These are phyloP conservation scores for Aspergillus homomorphus DNA, from an alignment of 495 filamentous ascomycete genomes.

Conservation along the genomic window DNA sequence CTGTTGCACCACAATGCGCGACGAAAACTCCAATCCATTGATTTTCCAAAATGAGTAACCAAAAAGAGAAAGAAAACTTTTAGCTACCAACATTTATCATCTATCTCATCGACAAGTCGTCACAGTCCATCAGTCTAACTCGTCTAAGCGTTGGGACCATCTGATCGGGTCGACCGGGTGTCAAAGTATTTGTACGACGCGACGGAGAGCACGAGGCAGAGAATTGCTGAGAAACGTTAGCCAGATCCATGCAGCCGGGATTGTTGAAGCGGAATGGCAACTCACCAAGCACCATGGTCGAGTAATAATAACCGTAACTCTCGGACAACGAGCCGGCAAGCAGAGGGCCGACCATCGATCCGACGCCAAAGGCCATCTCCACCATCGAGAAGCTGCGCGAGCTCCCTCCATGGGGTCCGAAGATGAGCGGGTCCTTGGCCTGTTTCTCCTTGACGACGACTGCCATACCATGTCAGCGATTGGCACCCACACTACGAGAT, in stretches of 20 bases:
- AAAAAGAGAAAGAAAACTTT: not conserved
- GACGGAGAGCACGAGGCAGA: not conserved
- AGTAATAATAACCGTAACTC: slow-evolving; percentile 27
- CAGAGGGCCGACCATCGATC: slow-evolving; percentile 34
- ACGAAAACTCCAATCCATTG: no score
- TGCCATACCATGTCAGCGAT: slow-evolving; percentile 10
- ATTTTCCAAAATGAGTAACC: no score
- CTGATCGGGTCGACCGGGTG: not conserved
- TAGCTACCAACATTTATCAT: not conserved
- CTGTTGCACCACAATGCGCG: no score
- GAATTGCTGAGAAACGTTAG: not conserved
- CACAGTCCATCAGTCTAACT: no score
- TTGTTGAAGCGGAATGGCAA: not conserved
- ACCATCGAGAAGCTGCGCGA: slow-evolving; percentile 36
- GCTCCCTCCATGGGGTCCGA: slow-evolving; percentile 32
- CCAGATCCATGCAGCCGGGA: no score
- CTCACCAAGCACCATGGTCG: slow-evolving; percentile 8
- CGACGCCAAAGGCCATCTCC: slow-evolving; percentile 35
- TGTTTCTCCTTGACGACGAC: not conserved
- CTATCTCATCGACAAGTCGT: not conserved
- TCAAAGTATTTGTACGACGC: not conserved
- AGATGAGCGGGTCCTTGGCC: slow-evolving; percentile 25
- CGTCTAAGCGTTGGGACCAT: not conserved
- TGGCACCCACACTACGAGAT: slow-evolving; percentile 22
- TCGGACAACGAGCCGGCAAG: slow-evolving; percentile 29